Conservation (phyloP, 169 alveolate species). For the Plasmodium ovale region DNA sequence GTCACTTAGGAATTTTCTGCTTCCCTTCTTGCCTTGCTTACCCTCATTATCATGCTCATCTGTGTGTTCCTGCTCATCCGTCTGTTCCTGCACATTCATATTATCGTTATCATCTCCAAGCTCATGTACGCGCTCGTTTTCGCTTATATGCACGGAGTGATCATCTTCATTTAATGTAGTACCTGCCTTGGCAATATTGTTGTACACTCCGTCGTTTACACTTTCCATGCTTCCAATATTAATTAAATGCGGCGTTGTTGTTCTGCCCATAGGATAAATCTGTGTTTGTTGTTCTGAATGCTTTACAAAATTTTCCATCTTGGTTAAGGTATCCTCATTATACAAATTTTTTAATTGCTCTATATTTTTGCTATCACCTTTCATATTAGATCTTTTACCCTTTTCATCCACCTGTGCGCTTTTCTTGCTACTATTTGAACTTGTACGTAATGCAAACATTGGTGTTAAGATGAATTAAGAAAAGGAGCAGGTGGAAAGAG, state of each 20-base stretch:
- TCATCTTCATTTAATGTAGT: slow-evolving; percentile 35
- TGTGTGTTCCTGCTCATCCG: background rate
- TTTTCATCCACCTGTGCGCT: slow-evolving; percentile 13
- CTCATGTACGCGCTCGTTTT: background rate
- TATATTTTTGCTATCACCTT: background rate
- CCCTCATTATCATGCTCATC: background rate
- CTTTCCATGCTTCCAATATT: slow-evolving; percentile 64
- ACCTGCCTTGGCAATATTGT: slow-evolving; percentile 9
- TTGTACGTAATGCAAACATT: slow-evolving; percentile 34
- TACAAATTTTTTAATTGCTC: slow-evolving; percentile 1
- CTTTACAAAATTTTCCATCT: slow-evolving; percentile 44
- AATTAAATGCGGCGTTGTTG: slow-evolving; percentile 48
- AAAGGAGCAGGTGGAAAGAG: background rate
- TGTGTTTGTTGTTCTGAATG: slow-evolving; percentile 31
- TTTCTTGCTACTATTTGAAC: slow-evolving; percentile 27
- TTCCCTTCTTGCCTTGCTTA: background rate
- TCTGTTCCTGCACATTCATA: too few species aligned
- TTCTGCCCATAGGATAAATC: slow-evolving; percentile 55
- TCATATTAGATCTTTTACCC: background rate
- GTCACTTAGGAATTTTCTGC: background rate
- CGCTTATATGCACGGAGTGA: slow-evolving; percentile 1
- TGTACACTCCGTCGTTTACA: slow-evolving; percentile 31
- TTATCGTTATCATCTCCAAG: background rate
- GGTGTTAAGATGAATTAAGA: background rate
- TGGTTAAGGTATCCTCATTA: slow-evolving; percentile 27